Percentiles rank a stretch among this genome's conserved stretches.
Evolutionary conservation across 1,284 basidiomycete species (phyloP).

Genomic region (Boletus subluridellus): DNA sequence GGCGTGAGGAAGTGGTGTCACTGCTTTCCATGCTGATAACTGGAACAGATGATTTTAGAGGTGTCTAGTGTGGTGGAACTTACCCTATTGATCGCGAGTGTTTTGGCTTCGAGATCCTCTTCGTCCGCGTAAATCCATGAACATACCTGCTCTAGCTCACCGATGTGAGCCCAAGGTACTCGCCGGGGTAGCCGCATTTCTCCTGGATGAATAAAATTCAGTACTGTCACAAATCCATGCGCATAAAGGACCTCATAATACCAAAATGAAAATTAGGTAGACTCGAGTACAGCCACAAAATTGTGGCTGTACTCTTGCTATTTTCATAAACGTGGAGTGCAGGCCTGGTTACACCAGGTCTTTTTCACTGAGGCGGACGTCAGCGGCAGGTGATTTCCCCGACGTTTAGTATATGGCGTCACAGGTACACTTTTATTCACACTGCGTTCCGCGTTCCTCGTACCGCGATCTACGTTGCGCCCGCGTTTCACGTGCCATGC

Average conservation of each 20-base stretch:
- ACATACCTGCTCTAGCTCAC: conserved; percentile 80
- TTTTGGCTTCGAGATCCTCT: conserved; percentile 53
- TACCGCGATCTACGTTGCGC: too few species aligned
- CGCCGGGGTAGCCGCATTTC: conserved; percentile 75
- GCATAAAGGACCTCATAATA: not conserved
- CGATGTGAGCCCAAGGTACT: conserved; percentile 75
- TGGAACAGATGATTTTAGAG: conserved; percentile 33
- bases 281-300: not conserved
- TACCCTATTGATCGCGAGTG: conserved; percentile 69
- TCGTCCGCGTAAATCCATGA: conserved; percentile 75
- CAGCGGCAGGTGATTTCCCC: not conserved
- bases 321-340: too few species aligned
- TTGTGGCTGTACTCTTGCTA: not conserved
- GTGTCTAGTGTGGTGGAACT: conserved; percentile 27
- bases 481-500: too few species aligned
- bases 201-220: not conserved
- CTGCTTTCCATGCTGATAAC: conserved; percentile 75
- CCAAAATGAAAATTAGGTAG: not conserved
- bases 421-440: too few species aligned
- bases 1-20: conserved; percentile 68
- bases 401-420: not conserved
- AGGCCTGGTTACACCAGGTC: too few species aligned
- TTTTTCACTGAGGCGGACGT: not conserved
- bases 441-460: too few species aligned
- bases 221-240: not conserved